These are phyloP conservation scores for Leccinum disarticulatum DNA, from an alignment of 768 basidiomycete species.

Conservation along the genomic window DNA sequence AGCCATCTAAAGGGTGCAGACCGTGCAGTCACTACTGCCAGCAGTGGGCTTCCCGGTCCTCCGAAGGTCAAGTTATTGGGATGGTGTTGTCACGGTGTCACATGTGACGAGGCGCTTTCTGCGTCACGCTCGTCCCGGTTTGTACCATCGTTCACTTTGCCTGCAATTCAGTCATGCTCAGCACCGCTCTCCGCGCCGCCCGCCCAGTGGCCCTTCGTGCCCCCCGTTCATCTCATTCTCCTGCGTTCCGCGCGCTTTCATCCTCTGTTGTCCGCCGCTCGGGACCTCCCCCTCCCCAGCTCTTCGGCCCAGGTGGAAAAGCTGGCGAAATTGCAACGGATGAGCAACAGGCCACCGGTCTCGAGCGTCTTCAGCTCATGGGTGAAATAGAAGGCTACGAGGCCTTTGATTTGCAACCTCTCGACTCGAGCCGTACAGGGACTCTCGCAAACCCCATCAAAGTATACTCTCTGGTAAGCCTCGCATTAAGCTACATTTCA, in stretches of 20 bases:
- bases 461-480: slow-evolving; percentile 81
- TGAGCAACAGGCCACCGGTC: slow-evolving; percentile 90
- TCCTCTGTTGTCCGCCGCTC: slow-evolving; percentile 55
- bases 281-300: slow-evolving; percentile 58
- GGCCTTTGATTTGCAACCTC: slow-evolving; percentile 84
- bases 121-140: slow-evolving; percentile 30
- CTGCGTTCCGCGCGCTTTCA: slow-evolving; percentile 56
- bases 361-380: slow-evolving; percentile 92
- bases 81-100: slow-evolving; percentile 13
- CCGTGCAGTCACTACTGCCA: neutral
- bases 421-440: slow-evolving; percentile 83
- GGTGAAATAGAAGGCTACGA: slow-evolving; percentile 86
- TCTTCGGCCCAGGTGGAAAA: slow-evolving; percentile 73
- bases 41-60: too few relatives aligned
- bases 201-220: slow-evolving; percentile 27
- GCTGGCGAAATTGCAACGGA: slow-evolving; percentile 78
- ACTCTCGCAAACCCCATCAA: slow-evolving; percentile 85
- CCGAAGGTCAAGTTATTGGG: too few relatives aligned
- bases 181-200: slow-evolving; percentile 25
- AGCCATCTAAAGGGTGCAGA: neutral
- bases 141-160: slow-evolving; percentile 20
- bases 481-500: neutral
- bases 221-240: slow-evolving; percentile 21
- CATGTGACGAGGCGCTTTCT: slow-evolving; percentile 24
- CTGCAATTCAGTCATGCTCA: slow-evolving; percentile 25